These are phyloP conservation scores for Suhomyces maxii DNA, from an alignment of 1,139 yeast genomes.

Conservation along the genomic window DNA sequence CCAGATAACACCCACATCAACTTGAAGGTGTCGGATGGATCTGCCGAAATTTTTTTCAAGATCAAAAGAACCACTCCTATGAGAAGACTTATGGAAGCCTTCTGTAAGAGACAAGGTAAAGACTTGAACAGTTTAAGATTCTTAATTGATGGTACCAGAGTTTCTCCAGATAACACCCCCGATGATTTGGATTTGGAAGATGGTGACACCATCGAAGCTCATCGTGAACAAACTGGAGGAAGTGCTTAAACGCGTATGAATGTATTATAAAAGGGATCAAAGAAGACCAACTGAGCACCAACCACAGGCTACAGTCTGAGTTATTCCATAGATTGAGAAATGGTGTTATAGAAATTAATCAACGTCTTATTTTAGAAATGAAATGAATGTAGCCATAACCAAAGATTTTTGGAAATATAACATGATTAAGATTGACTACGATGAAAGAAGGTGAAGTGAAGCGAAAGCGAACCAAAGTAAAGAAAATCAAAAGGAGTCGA, in stretches of 20 bases:
- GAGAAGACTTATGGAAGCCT: constrained; percentile 95
- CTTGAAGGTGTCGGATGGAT: constrained; percentile 90
- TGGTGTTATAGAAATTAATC: background rate
- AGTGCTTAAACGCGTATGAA: constrained; percentile 4
- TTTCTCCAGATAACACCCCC: constrained; percentile 87
- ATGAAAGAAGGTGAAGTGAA: no score
- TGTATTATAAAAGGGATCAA: background rate
- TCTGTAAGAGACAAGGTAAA: constrained; percentile 97
- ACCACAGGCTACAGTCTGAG: background rate
- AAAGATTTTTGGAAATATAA: no score
- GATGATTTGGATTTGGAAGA: constrained; percentile 90
- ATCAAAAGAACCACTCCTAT: constrained; percentile 91
- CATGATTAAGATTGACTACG: no score
- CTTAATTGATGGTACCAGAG: constrained; percentile 89
- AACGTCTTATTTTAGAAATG: background rate
- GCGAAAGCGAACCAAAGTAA: no score
- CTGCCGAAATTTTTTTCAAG: constrained; percentile 92
- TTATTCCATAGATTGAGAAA: background rate
- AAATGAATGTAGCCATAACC: no score
- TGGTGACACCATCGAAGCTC: constrained; percentile 97
- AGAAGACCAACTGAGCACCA: background rate
- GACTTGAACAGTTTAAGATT: constrained; percentile 80
- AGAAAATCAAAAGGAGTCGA: no score
- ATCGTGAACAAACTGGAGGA: constrained; percentile 88
- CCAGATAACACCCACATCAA: constrained; percentile 77